phyloP scores from a whole-genome alignment of 352 stramenopile genomes.

The Phytophthora quininea region DNA sequence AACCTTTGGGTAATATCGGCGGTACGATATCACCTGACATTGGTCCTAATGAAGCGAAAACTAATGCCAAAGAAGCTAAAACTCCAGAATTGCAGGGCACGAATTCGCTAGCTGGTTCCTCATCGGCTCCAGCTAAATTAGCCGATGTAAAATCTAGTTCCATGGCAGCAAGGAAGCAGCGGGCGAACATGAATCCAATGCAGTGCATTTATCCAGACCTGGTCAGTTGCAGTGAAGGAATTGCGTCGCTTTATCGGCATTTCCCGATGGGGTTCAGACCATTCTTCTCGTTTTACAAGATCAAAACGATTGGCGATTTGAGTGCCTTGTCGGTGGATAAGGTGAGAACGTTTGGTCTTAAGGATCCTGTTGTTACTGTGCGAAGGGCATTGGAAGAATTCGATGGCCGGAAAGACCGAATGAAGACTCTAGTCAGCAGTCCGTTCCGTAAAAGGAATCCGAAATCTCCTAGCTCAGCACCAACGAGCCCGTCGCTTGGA shows the following conservation, averaged over 20 bases:
- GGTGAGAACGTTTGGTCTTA: slow-evolving; percentile 65
- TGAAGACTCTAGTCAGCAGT: slow-evolving; percentile 46
- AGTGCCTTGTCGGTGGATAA: slow-evolving; percentile 51
- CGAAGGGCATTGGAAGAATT: slow-evolving; percentile 63
- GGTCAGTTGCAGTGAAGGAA: slow-evolving; percentile 48
- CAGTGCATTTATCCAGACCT: slow-evolving; percentile 58
- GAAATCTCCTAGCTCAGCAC: slow-evolving; percentile 19
- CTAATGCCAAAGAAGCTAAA: background rate
- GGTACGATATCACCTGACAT: background rate
- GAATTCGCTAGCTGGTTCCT: slow-evolving; percentile 8
- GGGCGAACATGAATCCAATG: slow-evolving; percentile 5
- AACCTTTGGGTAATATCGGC: background rate
- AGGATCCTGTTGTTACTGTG: slow-evolving; percentile 61
- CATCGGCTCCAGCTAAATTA: slow-evolving; percentile 23
- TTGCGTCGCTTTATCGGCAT: slow-evolving; percentile 52
- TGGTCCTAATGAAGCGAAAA: background rate
- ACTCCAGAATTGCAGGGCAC: background rate
- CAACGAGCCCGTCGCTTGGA: slow-evolving; percentile 25
- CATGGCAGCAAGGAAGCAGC: background rate
- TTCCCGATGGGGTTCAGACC: slow-evolving; percentile 61
- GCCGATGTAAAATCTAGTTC: background rate
- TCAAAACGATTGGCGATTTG: slow-evolving; percentile 75
- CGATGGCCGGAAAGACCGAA: slow-evolving; percentile 40
- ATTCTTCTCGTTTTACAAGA: slow-evolving; percentile 69
- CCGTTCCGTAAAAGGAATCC: slow-evolving; percentile 38